These are phyloP conservation scores for Arachis monticola DNA, from an alignment of 331 rosid species.

Conservation along the genomic window DNA sequence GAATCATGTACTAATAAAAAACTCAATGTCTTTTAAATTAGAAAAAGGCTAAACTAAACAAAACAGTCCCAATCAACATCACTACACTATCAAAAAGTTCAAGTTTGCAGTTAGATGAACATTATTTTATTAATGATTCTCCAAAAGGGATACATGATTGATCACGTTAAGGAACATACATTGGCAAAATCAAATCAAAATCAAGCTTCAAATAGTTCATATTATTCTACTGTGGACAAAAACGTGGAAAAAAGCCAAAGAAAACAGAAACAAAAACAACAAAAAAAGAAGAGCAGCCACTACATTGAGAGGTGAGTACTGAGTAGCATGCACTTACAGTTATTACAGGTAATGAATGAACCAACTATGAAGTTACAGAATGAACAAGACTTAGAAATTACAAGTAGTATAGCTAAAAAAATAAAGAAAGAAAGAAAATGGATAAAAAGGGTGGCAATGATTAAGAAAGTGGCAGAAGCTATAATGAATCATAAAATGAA, in stretches of 20 bases:
- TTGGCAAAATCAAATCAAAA: not conserved
- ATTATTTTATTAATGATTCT: no score
- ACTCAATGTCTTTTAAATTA: not conserved
- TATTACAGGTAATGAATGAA: not conserved
- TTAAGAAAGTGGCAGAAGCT: slow-evolving; percentile 23
- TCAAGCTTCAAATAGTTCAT: not conserved
- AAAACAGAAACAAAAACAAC: slow-evolving; percentile 19
- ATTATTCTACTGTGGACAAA: not conserved
- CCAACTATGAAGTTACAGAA: not conserved
- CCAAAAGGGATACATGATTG: no score
- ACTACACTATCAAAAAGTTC: no score
- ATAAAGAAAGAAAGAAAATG: not conserved
- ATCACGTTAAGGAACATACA: no score
- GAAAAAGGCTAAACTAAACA: not conserved
- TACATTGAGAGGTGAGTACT: not conserved
- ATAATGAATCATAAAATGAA: slow-evolving; percentile 6
- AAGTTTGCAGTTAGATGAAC: no score
- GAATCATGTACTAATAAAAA: no score
- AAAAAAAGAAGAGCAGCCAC: not conserved
- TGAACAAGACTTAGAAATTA: not conserved
- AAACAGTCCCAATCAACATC: not conserved
- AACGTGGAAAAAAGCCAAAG: slow-evolving; percentile 16
- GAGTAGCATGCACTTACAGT: not conserved
- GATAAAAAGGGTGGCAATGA: not conserved
- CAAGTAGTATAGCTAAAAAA: no score